Conservation (phyloP, 352 stramenopile species). For the Phytophthora podocarpi region DNA sequence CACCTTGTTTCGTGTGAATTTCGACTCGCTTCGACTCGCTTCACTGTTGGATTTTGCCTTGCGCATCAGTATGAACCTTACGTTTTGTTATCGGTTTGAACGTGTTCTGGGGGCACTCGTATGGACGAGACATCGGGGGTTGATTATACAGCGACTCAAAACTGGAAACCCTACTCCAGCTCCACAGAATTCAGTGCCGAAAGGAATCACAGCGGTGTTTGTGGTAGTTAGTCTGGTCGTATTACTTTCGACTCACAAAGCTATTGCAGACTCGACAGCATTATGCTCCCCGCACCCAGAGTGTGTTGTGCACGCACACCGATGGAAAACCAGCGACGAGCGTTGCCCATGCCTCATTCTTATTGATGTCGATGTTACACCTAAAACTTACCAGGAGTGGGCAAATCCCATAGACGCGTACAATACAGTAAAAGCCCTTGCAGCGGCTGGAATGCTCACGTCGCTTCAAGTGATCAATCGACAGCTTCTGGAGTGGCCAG, state of each 20-base stretch:
- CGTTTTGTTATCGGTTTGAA: conserved; percentile 31
- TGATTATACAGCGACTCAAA: conserved; percentile 7
- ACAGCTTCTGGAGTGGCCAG: conserved; percentile 19
- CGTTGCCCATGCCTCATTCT: conserved; percentile 20
- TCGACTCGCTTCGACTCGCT: conserved; percentile 36
- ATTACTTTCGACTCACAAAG: conserved; percentile 22
- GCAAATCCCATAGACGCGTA: conserved; percentile 15
- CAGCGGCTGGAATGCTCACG: conserved; percentile 31
- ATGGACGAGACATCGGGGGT: conserved; percentile 11
- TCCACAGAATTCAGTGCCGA: conserved; percentile 21
- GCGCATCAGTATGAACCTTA: conserved; percentile 33
- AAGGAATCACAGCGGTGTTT: conserved; percentile 19
- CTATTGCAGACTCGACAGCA: conserved; percentile 11
- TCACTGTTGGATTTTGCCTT: conserved; percentile 29
- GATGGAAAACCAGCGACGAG: conserved; percentile 11
- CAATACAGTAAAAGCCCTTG: conserved; percentile 22
- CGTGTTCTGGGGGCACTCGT: conserved; percentile 15
- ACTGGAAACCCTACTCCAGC: neutral
- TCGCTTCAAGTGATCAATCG: conserved; percentile 52
- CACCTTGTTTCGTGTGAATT: conserved; percentile 32
- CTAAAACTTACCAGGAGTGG: conserved; percentile 1
- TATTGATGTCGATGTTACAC: conserved; percentile 1
- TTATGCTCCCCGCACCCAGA: conserved; percentile 28
- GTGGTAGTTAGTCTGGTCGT: conserved; percentile 13
- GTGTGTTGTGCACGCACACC: conserved; percentile 29